Conservation (phyloP, 441 rosid species). For the Metrosideros polymorpha region DNA sequence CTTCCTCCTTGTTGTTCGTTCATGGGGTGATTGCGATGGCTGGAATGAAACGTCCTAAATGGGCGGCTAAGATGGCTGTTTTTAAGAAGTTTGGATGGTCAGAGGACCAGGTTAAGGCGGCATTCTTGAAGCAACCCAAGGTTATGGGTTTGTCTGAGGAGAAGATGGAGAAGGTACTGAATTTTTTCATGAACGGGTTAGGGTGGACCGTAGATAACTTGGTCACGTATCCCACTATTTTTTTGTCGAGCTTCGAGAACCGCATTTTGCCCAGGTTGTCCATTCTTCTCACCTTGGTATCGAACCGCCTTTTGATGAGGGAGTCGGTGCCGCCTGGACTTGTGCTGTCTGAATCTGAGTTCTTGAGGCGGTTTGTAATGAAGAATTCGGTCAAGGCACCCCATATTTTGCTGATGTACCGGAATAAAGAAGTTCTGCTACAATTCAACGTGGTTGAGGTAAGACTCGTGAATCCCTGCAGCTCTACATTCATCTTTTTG, state of each 20-base stretch:
- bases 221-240: neutral
- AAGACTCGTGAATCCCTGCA: neutral
- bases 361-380: neutral
- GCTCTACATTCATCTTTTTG: neutral
- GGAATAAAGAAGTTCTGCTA: neutral
- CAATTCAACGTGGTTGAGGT: neutral
- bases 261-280: conserved; percentile 2
- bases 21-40: neutral
- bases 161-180: conserved; percentile 6
- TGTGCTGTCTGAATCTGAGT: neutral
- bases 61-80: conserved; percentile 1
- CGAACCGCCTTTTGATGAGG: neutral
- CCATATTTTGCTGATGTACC: conserved; percentile 5
- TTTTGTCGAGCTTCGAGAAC: conserved; percentile 8
- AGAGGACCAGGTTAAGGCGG: neutral
- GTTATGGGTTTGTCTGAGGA: neutral
- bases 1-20: conserved; percentile 1
- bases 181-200: neutral
- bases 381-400: neutral
- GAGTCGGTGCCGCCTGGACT: neutral
- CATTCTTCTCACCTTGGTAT: neutral
- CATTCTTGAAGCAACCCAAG: conserved; percentile 9
- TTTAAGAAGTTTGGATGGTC: conserved; percentile 6
- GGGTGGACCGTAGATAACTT: neutral
- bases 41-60: neutral